Conservation (phyloP, 1,284 basidiomycete genomes). For the Hemileccinum hortonii region DNA sequence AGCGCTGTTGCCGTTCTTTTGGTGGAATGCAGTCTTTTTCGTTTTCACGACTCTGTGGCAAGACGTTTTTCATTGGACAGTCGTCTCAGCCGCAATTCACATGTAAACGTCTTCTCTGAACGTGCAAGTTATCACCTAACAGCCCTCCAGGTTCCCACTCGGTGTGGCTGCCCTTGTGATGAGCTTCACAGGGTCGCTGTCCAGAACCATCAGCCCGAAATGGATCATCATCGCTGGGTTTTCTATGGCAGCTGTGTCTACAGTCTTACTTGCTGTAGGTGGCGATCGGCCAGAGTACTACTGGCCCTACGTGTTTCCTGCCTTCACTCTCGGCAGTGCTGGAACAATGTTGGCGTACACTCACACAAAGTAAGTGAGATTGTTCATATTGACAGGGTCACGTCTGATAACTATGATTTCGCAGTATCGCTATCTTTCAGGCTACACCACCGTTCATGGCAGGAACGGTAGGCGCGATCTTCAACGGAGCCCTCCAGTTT, state of each 20-base stretch:
- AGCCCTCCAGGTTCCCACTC: conserved; percentile 40
- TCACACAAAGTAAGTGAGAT: conserved; percentile 37
- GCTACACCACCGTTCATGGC: conserved; percentile 46
- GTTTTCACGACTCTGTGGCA: too few relatives aligned
- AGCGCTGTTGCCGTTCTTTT: too few relatives aligned
- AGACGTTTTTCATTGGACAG: too few relatives aligned
- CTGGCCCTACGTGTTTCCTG: neutral
- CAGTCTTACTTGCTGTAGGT: conserved; percentile 42
- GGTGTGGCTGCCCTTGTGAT: conserved; percentile 39
- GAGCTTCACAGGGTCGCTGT: conserved; percentile 41
- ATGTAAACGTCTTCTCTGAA: conserved; percentile 24
- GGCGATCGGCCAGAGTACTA: conserved; percentile 40
- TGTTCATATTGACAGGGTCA: conserved; percentile 17
- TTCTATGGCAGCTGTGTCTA: conserved; percentile 38
- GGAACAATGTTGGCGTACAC: conserved; percentile 37
- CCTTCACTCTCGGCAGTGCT: conserved; percentile 37
- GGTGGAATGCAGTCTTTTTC: too few relatives aligned
- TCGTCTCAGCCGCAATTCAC: conserved; percentile 32
- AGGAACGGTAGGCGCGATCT: conserved; percentile 57
- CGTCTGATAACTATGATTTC: neutral
- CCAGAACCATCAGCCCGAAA: conserved; percentile 40
- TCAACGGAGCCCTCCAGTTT: conserved; percentile 53
- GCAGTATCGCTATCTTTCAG: conserved; percentile 52
- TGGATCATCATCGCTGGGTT: conserved; percentile 15
- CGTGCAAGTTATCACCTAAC: neutral